Conservation (phyloP, 2,329 filamentous ascomycete species). For the Neonectria coccinea region DNA sequence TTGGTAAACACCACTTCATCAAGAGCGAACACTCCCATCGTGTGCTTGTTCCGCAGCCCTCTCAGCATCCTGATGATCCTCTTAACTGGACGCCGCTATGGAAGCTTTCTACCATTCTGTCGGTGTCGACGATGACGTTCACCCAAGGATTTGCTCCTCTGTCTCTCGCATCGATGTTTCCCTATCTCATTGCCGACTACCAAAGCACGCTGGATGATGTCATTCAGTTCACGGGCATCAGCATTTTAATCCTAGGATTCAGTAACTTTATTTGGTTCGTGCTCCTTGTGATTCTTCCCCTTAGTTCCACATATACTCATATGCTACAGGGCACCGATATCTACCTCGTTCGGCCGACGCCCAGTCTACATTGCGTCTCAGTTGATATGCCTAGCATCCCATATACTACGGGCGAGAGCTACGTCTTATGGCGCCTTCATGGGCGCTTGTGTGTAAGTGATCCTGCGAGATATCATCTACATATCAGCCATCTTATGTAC, state of each 20-base stretch:
- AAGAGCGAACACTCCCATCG: conserved; percentile 27
- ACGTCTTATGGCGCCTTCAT: conserved; percentile 20
- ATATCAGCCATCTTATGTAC: background rate
- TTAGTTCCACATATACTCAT: background rate
- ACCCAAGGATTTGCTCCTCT: conserved; percentile 17
- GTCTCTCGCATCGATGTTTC: conserved; percentile 10
- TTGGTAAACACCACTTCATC: conserved; percentile 35
- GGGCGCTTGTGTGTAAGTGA: conserved; percentile 18
- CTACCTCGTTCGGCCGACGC: conserved; percentile 14
- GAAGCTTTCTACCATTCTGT: conserved; percentile 12
- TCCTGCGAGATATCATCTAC: background rate
- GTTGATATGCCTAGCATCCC: conserved; percentile 17
- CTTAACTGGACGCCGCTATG: conserved; percentile 11
- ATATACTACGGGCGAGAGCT: conserved; percentile 23
- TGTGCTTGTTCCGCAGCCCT: conserved; percentile 35
- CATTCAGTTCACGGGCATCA: conserved; percentile 25
- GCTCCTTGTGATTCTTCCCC: background rate
- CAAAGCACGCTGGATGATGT: conserved; percentile 9
- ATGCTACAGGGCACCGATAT: conserved; percentile 8
- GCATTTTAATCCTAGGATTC: conserved; percentile 23
- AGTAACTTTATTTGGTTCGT: conserved; percentile 28
- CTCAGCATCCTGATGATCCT: conserved; percentile 8
- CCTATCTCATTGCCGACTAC: conserved; percentile 17
- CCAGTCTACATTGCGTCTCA: conserved; percentile 20
- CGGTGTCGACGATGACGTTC: conserved; percentile 15